Conservation (phyloP, 805 yeast species). For the Cyberlindnera mississippiensis region DNA sequence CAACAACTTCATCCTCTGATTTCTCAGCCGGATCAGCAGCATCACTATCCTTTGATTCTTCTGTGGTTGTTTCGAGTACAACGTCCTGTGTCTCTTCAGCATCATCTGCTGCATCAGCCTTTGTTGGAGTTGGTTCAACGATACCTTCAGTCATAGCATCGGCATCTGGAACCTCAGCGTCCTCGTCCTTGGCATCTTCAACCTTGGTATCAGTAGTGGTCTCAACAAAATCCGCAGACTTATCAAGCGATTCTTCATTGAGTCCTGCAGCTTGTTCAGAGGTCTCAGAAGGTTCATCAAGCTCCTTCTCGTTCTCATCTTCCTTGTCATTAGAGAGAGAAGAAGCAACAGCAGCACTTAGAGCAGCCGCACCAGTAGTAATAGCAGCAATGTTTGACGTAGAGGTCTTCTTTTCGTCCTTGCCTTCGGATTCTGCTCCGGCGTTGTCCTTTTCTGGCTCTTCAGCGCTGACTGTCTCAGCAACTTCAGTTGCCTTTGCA, state of each 20-base stretch:
- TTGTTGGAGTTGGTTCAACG: neutral
- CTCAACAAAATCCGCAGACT: too few relatives aligned
- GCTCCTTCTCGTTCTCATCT: neutral
- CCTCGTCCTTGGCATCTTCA: neutral
- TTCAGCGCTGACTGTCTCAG: neutral
- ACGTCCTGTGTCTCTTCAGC: neutral
- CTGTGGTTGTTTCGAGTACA: neutral
- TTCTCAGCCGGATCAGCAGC: neutral
- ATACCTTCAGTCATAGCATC: neutral
- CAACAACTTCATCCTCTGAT: neutral
- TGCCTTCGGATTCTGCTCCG: too few relatives aligned
- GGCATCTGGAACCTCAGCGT: neutral
- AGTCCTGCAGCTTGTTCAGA: neutral
- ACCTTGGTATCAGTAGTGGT: too few relatives aligned
- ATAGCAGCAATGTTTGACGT: too few relatives aligned
- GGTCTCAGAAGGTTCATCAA: neutral
- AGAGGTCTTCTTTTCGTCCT: too few relatives aligned
- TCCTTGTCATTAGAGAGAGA: neutral
- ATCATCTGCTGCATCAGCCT: neutral
- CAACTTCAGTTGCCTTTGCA: neutral
- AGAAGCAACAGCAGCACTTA: too few relatives aligned
- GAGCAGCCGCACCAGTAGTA: too few relatives aligned
- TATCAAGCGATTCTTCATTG: neutral
- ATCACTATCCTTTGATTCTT: neutral
- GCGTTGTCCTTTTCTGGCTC: too few relatives aligned